Percentiles rank a stretch among this genome's conserved stretches.
phyloP scores from a whole-genome alignment of 2,329 filamentous ascomycete genomes.

The Ascochyta clinopodiicola region DNA sequence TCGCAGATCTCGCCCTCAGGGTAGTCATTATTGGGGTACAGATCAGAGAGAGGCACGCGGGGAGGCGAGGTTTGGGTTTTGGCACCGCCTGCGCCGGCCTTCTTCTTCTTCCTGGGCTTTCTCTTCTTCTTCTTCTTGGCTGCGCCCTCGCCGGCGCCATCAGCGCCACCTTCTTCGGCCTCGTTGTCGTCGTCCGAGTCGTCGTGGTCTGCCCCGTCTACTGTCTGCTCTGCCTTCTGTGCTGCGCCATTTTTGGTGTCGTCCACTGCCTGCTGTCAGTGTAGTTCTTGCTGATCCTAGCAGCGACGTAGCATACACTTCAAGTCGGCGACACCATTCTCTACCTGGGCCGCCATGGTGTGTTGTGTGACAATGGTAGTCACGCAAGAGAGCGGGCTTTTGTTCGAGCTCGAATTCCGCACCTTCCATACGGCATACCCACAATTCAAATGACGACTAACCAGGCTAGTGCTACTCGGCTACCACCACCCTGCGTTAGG shows the following conservation, averaged over 20 bases:
- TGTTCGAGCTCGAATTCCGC: constrained; percentile 22
- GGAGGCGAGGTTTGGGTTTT: constrained; percentile 80
- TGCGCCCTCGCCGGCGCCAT: constrained; percentile 44
- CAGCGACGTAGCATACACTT: constrained; percentile 37
- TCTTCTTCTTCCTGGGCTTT: constrained; percentile 76
- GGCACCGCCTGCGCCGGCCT: constrained; percentile 55
- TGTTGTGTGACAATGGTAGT: constrained; percentile 2
- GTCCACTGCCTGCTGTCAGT: constrained; percentile 41
- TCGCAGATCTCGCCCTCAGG: constrained; percentile 80
- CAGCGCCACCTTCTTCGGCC: constrained; percentile 54
- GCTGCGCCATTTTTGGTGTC: constrained; percentile 42
- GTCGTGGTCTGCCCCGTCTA: constrained; percentile 57
- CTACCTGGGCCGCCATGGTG: constrained; percentile 49
- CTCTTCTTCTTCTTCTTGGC: constrained; percentile 86
- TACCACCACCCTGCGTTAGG: constrained; percentile 17
- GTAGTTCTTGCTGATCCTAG: background rate
- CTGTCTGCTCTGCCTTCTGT: constrained; percentile 48
- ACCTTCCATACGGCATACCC: constrained; percentile 6
- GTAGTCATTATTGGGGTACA: constrained; percentile 76
- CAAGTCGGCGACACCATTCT: constrained; percentile 47
- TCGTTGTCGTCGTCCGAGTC: constrained; percentile 64
- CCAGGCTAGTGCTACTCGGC: constrained; percentile 17
- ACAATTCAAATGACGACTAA: background rate
- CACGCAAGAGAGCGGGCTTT: background rate
- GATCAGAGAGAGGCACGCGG: constrained; percentile 72